A percentile compares a stretch with the other conserved stretches of the same genome.
Evolutionary conservation across 257 asterid species (phyloP).

Genomic region (Scutellaria baicalensis): DNA sequence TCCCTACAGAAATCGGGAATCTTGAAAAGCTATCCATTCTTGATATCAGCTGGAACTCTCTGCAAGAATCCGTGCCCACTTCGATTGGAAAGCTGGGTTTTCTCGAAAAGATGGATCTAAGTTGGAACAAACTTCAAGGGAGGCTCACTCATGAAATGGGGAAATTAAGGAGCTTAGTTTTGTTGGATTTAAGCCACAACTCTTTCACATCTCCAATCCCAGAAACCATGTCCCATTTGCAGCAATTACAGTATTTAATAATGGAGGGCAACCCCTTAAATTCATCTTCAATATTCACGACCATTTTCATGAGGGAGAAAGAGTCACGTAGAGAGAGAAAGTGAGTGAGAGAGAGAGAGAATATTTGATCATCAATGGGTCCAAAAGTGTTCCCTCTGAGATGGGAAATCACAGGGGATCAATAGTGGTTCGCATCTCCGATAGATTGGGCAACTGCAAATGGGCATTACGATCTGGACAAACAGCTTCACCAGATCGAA

Average conservation of each 20-base stretch:
- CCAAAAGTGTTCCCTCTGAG: slow-evolving; percentile 53
- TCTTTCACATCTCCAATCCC: slow-evolving; percentile 42
- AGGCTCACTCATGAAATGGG: slow-evolving; percentile 36
- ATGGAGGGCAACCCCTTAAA: slow-evolving; percentile 47
- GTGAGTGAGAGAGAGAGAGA: no score
- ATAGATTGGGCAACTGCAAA: slow-evolving; percentile 96
- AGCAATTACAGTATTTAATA: slow-evolving; percentile 42
- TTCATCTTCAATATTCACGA: no score
- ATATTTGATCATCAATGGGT: slow-evolving; percentile 34
- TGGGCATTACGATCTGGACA: slow-evolving; percentile 81
- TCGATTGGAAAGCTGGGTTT: slow-evolving; percentile 22
- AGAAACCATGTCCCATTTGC: slow-evolving; percentile 20
- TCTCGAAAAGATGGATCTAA: slow-evolving; percentile 50
- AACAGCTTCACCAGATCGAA: slow-evolving; percentile 64
- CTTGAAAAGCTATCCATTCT: slow-evolving; percentile 32
- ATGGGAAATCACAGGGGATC: slow-evolving; percentile 89
- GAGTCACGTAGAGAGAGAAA: no score
- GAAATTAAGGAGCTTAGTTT: slow-evolving; percentile 19
- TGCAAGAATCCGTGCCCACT: slow-evolving; percentile 25
- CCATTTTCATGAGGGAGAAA: no score
- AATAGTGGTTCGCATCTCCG: no score
- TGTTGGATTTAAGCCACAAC: slow-evolving; percentile 51
- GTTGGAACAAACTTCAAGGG: slow-evolving; percentile 42
- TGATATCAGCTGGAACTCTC: slow-evolving; percentile 40
- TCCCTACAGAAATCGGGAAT: slow-evolving; percentile 38